Evolutionary conservation across 768 basidiomycete genomes (phyloP), one percentile per base, ranked within the genome.

Genomic region (Tulasnella sp.): DNA sequence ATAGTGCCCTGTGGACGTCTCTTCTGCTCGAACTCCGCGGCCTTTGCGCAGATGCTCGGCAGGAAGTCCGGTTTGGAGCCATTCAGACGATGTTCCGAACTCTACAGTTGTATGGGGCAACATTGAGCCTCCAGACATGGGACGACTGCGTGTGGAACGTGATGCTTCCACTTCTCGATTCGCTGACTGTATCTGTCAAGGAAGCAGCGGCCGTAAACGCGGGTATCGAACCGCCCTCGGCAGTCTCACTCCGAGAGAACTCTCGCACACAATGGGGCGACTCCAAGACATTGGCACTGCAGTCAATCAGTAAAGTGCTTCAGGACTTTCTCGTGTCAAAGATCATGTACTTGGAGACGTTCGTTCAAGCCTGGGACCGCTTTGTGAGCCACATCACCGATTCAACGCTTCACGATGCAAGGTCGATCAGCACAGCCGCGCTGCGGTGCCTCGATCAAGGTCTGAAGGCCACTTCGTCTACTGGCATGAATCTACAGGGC

Each of bases 1-100:
- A 90, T 66, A 89, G 83, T 66, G 80, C 81, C 1, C 71, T 97
- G n/a, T 99, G 94, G 94, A 89, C 96, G 81, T 86, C 84, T 70
- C 78, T 97, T 4, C 73, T 98, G 2, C 73, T 83, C 4, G 88
- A 92, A 69, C 80, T 97, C 2, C 77, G 93, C 2, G 83, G 83
- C 1, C 74, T 97, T 1, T 91, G 89, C 62, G 79, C 81, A 2
- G 94, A 97, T 66, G 67, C 78, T 0, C 79, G 94, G 30, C 82
- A 85, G 19, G 93, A 99, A 68, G 91, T 94, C 0, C 80, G 93
- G 17, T 86, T 87, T 63, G 91, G 91, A 0, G 92, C 94, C 9
- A 93, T 97, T 46, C 92, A 96, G 70, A 97, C 93, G 1, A 69
- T 99, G 54, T 98, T 96, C 72, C 79, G 93, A 49, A 89, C 91